A percentile compares a stretch with the other conserved stretches of the same genome.
Conservation (phyloP, 305 asterid species). For the Caryopteris hybrid region DNA sequence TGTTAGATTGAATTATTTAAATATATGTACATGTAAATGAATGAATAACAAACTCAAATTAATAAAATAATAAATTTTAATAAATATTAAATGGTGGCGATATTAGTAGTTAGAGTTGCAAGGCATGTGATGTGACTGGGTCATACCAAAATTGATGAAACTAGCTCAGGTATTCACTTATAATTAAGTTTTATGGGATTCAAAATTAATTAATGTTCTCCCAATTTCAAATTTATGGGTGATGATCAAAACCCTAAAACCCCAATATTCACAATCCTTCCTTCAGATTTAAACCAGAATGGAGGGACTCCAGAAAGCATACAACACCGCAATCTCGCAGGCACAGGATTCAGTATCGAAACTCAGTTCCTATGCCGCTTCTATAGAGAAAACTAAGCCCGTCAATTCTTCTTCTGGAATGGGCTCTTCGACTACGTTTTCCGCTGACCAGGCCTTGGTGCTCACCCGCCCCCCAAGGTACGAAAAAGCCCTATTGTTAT, state of each 20-base stretch:
- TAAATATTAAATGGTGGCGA: no score
- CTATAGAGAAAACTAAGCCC: constrained; percentile 11
- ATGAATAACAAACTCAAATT: no score
- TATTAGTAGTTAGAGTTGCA: no score
- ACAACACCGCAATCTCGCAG: constrained; percentile 18
- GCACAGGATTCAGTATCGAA: constrained; percentile 13
- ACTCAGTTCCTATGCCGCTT: constrained; percentile 6
- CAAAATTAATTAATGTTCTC: no score
- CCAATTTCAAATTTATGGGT: no score
- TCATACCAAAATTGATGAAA: no score
- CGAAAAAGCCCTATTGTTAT: not conserved
- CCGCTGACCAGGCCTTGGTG: constrained; percentile 7
- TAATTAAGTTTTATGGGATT: no score
- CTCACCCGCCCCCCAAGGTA: constrained; percentile 16
- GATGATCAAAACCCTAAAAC: constrained; percentile 15
- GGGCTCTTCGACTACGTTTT: constrained; percentile 9
- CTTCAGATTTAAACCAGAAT: not conserved
- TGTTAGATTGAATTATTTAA: no score
- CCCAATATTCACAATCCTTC: not conserved
- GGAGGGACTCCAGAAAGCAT: constrained; percentile 28
- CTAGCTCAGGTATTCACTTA: no score
- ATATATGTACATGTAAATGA: no score
- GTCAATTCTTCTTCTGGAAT: constrained; percentile 8
- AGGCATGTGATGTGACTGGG: no score
- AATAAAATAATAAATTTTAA: no score